phyloP scores from a whole-genome alignment of 176 grass and related monocot species.

The Oryza nivara region DNA sequence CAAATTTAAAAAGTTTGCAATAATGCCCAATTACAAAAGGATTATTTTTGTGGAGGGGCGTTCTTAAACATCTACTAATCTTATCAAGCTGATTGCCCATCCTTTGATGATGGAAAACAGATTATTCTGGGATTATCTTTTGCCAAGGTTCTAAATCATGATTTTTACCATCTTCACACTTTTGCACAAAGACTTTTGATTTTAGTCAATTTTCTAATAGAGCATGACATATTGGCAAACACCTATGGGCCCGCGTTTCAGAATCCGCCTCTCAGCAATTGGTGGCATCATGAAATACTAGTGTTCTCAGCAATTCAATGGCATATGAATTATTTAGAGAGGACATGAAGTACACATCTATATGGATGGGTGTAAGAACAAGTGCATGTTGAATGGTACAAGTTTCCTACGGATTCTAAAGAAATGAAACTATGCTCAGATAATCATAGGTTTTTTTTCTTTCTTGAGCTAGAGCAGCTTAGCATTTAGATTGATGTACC shows the following conservation, averaged over 20 bases:
- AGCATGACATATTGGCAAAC: not conserved
- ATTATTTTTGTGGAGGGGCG: not conserved
- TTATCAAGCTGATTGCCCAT: not conserved
- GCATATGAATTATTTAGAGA: not conserved
- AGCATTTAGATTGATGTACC: too few species aligned
- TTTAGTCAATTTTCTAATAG: not conserved
- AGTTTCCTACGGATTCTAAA: not conserved
- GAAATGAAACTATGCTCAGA: not conserved
- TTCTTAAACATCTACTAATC: not conserved
- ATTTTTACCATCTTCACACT: not conserved
- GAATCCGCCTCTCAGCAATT: not conserved
- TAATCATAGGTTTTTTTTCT: not conserved
- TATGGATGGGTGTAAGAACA: not conserved
- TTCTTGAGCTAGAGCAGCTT: not conserved
- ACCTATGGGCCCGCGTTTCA: not conserved
- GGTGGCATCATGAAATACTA: not conserved
- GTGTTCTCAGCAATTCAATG: not conserved
- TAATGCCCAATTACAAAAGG: not conserved
- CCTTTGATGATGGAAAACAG: not conserved
- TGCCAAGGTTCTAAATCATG: not conserved
- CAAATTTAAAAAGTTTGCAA: not conserved
- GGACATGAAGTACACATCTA: not conserved
- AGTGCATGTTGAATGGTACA: not conserved
- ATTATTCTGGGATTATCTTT: not conserved
- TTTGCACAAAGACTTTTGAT: not conserved